Evolutionary conservation across 805 yeast genomes (phyloP), one percentile per base, ranked within the genome.

Genomic region (Jamesozyma hellenica): DNA sequence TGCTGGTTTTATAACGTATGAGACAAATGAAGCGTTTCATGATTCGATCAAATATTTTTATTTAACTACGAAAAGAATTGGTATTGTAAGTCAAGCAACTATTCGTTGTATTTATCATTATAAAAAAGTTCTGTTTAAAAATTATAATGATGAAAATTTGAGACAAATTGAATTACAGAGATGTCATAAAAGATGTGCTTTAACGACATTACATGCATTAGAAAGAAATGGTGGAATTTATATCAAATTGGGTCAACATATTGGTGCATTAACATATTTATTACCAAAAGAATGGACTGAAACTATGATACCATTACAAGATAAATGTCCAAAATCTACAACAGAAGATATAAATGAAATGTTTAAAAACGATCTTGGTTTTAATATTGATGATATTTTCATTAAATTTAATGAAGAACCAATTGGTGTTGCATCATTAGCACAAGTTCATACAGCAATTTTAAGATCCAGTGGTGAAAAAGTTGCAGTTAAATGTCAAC

Each of bases 401-500:
- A 58, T 64, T 9, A 75, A 71, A 30, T 84, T 92, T 53, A 73
- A 80, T 43, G 70, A 73, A 0, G 60, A 56, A 9, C 98, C 99
- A 0, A 78, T 92, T 32, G 99, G 98, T 1, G 94, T 85, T 4
- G 98, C 98, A 0, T 85, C 96, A 1, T 67, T 92, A 47, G 98
- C 98, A 0, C 99, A 92, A 55, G 99, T 92, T 4, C 97, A 92
- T 62, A 64, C 68, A 18, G 99, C 94, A 0, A 70, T 60, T 2
- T 56, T 88, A 39, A 70, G 65, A 41, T 63, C 56, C 3, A 70
- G 69, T 1, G 84, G 82, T 2, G 71, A 78, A 43, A 74, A 70
- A 51, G 97, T 90, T 3, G 98, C 98, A 1, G 95, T 92, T 17
- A 92, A 92, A 55, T 73, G 90, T 32, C 98, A 92, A 60, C 97